Base-by-base conservation (phyloP, 2,329 filamentous ascomycete species). In the Penicillium sp. region DNA sequence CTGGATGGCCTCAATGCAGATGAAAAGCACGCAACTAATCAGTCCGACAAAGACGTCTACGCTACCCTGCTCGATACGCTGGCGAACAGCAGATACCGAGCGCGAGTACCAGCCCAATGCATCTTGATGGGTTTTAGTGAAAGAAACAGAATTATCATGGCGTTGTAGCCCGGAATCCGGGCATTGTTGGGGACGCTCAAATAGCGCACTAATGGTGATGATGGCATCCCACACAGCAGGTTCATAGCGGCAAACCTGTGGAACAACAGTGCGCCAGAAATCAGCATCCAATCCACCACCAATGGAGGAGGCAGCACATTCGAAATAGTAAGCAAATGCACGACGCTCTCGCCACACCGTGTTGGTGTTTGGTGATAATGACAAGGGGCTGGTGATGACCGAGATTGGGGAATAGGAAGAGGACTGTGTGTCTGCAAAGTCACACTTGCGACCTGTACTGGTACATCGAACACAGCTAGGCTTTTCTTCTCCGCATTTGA, bases 191-290 rank as follows among this genome's bases (percentile, higher is more conserved):
- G 67, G 63, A 47, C 53, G 59, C 29, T 76, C 74, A 41, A 70
- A 73, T 7, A 76, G 57, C 11, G 70, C 63, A 53, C 73, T 73
- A n/a, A 75, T 68, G 5, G 72, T 64, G 31, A 73, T 70, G 39
- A 75, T 70, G 16, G 73, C 70, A 65, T 76, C 71, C 72, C 74
- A 75, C 3, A 76, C 71, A 5, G 72, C 71, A 4, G 72, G 68
- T 49, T 75, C 71, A 31, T 53, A 66, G 13, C 68, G 70, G 44
- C 72, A 74, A 15, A 75, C 61, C 41, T 70, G 70, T 3, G 73
- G 73, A 5, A 76, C 65, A 31, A 71, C 55, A 1, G 61, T 69
- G n/a, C 63, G 60, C 74, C 74, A 76, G 51, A 76, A 75, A 31
- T 68, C 65, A 27, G 64, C 49, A 60, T 76, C 74, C 10, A 75